phyloP scores from a whole-genome alignment of 495 filamentous ascomycete genomes.

The Cladorrhinum samala region DNA sequence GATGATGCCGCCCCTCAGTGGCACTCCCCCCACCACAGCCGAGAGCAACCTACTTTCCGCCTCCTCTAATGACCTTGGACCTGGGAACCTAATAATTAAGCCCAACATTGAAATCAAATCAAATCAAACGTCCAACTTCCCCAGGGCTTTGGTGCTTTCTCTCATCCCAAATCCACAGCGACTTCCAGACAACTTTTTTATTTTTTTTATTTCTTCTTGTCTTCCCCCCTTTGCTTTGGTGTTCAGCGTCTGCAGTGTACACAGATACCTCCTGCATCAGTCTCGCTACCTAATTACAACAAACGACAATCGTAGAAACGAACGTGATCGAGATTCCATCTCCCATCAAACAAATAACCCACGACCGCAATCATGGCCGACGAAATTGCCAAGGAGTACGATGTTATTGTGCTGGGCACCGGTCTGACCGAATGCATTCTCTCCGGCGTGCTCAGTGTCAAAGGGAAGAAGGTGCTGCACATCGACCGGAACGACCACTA shows the following conservation, averaged over 20 bases:
- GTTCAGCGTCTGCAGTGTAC: neutral
- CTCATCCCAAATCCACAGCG: neutral
- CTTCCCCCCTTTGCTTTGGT: neutral
- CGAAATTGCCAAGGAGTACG: conserved; percentile 94
- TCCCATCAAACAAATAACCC: conserved; percentile 1
- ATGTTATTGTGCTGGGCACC: conserved; percentile 96
- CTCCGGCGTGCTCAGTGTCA: conserved; percentile 95
- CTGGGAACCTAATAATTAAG: conserved; percentile 10
- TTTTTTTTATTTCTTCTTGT: neutral
- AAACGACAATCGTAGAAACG: neutral
- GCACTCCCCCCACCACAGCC: conserved; percentile 9
- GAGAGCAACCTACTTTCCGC: conserved; percentile 3
- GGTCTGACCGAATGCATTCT: conserved; percentile 98
- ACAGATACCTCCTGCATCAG: neutral
- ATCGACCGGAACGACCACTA: conserved; percentile 99
- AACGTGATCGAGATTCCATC: neutral
- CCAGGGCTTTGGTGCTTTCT: neutral
- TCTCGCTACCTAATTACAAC: neutral
- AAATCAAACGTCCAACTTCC: neutral
- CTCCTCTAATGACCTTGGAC: neutral
- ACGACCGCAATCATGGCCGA: conserved; percentile 56
- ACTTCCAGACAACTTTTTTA: neutral
- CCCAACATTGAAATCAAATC: conserved; percentile 2
- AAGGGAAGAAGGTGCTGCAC: conserved; percentile 98
- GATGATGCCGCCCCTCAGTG: conserved; percentile 12